A percentile compares a stretch with the other conserved stretches of the same genome.
These are phyloP conservation scores for Fusarium nurragi DNA, from an alignment of 2,329 filamentous ascomycete genomes.

Conservation along the genomic window DNA sequence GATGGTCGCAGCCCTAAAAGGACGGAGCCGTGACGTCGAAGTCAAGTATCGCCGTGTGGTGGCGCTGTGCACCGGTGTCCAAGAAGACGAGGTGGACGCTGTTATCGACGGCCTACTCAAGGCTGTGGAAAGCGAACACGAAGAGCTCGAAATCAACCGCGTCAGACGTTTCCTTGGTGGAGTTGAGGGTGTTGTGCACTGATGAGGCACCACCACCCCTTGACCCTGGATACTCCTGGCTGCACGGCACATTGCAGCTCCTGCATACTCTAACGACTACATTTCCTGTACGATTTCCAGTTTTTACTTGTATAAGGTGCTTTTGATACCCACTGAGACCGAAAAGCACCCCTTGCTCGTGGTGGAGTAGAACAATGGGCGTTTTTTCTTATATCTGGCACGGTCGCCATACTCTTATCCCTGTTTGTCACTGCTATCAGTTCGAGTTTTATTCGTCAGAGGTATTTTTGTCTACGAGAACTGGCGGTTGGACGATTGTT, in stretches of 20 bases:
- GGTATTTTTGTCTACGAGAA: constrained; percentile 25
- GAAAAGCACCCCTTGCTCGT: constrained; percentile 33
- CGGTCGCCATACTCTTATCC: constrained; percentile 1
- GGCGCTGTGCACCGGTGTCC: constrained; percentile 82
- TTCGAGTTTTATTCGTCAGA: not conserved
- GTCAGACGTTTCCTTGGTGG: constrained; percentile 83
- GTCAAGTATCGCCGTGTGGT: constrained; percentile 90
- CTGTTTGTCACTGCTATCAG: not conserved
- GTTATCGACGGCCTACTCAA: constrained; percentile 82
- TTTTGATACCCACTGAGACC: constrained; percentile 44
- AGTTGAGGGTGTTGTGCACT: constrained; percentile 71
- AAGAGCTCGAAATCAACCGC: constrained; percentile 77
- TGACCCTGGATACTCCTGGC: not conserved
- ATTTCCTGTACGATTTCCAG: constrained; percentile 29
- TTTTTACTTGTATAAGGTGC: constrained; percentile 33
- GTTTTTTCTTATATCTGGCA: constrained; percentile 17
- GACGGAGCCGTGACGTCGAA: constrained; percentile 84
- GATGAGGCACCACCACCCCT: constrained; percentile 34
- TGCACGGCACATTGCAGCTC: constrained; percentile 1
- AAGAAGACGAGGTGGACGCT: constrained; percentile 81
- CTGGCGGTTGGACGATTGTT: constrained; percentile 15
- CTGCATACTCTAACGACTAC: constrained; percentile 35
- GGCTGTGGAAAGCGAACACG: constrained; percentile 87
- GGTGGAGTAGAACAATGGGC: constrained; percentile 36
- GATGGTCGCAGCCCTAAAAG: constrained; percentile 76